Evolutionary conservation across 352 stramenopile species (phyloP), one percentile per base, ranked within the genome.

Genomic region (Phytopythium kandeliae): DNA sequence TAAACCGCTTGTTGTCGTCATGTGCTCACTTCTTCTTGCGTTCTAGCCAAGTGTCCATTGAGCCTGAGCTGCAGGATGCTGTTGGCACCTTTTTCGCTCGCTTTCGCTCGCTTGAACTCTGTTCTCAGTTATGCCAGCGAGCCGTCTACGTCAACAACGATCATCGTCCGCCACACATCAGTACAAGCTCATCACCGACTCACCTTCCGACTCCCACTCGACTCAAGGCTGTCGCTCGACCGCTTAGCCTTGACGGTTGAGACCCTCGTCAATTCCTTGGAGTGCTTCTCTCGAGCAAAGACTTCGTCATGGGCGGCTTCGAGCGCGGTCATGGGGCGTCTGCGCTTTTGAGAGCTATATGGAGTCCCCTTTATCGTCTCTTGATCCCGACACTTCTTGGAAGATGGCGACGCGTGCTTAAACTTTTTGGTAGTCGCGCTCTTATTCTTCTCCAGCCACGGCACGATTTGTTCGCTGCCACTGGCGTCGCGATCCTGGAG

Each of bases 401-500:
- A 36, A n/a, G 43, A 49, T 25, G 22, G 24, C 8, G 24, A 48
- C 1, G 17, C 36, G 4, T 46, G 30, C 31, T 48, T 43, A 49
- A 63, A 57, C 11, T 57, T 43, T n/a, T 45, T 21, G 51, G 60
- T 52, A 4, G 33, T 38, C 42, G 48, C 53, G 37, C 9, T 46
- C 16, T 36, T 44, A 30, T 31, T 61, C n/a, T n/a, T n/a, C n/a
- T n/a, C n/a, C 26, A 68, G 38, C 67, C 57, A 65, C 42, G 31
- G 48, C 17, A 42, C 24, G 4, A 41, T 24, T 47, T 35, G 17
- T 33, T 40, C 40, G 42, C 15, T 21, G 6, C n/a, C 4, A 13
- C 15, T 17, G 21, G 37, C 3, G 58, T 60, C 26, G 51, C 60
- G 24, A 12, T 54, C 38, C 40, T 57, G 46, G 48, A 50, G 73